Evolutionary conservation across 805 yeast genomes (phyloP).

Genomic region (Pichia exigua): DNA sequence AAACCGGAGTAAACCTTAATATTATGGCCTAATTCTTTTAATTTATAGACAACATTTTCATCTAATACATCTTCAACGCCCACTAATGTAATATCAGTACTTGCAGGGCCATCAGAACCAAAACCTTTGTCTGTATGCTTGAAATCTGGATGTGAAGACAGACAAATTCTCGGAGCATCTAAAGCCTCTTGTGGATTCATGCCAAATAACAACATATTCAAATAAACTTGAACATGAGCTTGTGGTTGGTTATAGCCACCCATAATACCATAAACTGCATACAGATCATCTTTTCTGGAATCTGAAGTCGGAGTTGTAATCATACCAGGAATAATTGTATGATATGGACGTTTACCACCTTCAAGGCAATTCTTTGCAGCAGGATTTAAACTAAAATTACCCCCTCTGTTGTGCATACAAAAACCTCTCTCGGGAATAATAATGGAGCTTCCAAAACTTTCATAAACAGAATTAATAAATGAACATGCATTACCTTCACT

Average conservation of each 20-base stretch:
- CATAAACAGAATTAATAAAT: constrained; percentile 68
- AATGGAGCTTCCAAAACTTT: constrained; percentile 63
- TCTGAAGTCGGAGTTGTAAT: constrained; percentile 39
- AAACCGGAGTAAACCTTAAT: constrained; percentile 36
- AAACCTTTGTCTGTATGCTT: constrained; percentile 41
- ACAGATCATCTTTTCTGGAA: constrained; percentile 34
- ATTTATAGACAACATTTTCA: constrained; percentile 36
- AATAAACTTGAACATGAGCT: constrained; percentile 71
- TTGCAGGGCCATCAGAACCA: constrained; percentile 60
- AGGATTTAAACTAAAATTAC: constrained; percentile 57
- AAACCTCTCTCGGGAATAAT: constrained; percentile 61
- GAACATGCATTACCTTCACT: constrained; percentile 72
- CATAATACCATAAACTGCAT: constrained; percentile 62
- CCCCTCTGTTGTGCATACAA: constrained; percentile 68
- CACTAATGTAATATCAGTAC: constrained; percentile 51
- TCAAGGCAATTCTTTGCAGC: constrained; percentile 53
- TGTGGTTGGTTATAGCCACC: constrained; percentile 87
- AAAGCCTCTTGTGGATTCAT: constrained; percentile 65
- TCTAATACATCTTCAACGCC: constrained; percentile 58
- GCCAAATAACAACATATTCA: constrained; percentile 57
- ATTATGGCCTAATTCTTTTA: constrained; percentile 50
- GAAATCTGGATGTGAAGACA: constrained; percentile 43
- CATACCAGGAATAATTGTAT: constrained; percentile 79
- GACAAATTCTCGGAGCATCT: constrained; percentile 67
- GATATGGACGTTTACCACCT: constrained; percentile 69